Evolutionary conservation across 441 rosid species (phyloP).

Genomic region (Iberis amara): DNA sequence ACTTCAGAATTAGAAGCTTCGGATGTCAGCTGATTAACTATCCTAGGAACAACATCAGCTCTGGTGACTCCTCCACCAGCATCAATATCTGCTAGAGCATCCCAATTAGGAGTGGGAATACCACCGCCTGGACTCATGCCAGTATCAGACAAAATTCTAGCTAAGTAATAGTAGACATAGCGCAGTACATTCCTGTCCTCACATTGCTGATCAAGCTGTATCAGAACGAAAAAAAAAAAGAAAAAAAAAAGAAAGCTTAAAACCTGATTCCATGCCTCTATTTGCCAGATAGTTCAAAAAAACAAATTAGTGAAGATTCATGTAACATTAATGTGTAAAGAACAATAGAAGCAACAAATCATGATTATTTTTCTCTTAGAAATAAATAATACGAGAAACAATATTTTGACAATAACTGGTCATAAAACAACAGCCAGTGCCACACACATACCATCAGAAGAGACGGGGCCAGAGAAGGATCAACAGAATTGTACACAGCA

Average conservation of each 20-base stretch:
- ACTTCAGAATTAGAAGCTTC: conserved; percentile 71
- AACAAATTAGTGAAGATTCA: no score
- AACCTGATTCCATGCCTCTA: no score
- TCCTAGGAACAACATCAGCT: conserved; percentile 95
- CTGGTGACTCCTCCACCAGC: conserved; percentile 97
- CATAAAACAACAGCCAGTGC: conserved; percentile 1
- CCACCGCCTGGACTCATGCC: conserved; percentile 97
- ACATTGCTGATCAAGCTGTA: conserved; percentile 94
- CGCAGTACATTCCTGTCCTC: conserved; percentile 92
- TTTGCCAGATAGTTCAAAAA: no score
- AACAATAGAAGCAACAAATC: no score
- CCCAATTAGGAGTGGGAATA: conserved; percentile 99
- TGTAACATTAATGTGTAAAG: no score
- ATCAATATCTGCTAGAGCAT: conserved; percentile 97
- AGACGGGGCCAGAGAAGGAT: conserved; percentile 98
- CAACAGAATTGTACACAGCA: conserved; percentile 97
- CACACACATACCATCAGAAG: conserved; percentile 95
- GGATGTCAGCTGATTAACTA: conserved; percentile 63
- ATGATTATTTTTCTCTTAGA: no score
- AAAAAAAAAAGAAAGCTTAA: no score
- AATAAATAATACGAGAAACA: no score
- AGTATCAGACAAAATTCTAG: conserved; percentile 86
- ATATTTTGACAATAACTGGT: conserved; percentile 4
- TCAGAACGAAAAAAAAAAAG: conserved; percentile 19
- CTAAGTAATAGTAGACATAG: conserved; percentile 95